Evolutionary conservation across 768 basidiomycete species (phyloP), one percentile per base, ranked within the genome.

Genomic region (Paxillus involutus): DNA sequence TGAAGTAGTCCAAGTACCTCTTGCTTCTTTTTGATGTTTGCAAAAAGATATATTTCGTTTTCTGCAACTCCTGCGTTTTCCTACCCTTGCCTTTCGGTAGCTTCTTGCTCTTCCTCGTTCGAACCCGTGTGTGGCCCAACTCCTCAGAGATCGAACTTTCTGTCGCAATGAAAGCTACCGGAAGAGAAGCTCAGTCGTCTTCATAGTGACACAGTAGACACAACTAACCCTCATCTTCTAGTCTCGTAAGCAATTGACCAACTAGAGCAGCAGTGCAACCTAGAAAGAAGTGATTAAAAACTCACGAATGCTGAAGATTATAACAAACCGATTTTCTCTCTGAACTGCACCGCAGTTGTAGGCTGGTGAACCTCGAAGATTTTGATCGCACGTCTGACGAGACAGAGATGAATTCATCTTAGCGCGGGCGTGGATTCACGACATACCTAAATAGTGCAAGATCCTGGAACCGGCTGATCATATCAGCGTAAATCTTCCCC

Each of bases 1-100:
- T 75, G 71, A 92, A 92, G 63, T 91, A 89, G 61, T 90, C 80
- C 35, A 70, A 62, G 65, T 89, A 91, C 50, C 70, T 75, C 42
- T 71, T 55, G 10, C 75, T 75, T 41, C 69, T 67, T 45, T 77
- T 73, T 36, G 77, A 76, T 10, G 75, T 66, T 37, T 65, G 70
- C 52, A 86, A 78, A 67, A 90, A 89, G 12, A 76, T 66, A 57
- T 84, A 90, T 64, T 73, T 76, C 19, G 77, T 63, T 61, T 82
- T 85, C 53, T 84, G 82, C 21, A 82, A 58, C 44, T 78, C 80
- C 59, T 76, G 75, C 12, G 63, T 62, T 60, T 74, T 69, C 70
- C 70, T 61, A 36, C 73, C 68, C 61, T 77, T 82, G 55, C 52
- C 67, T 74, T 73, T 74, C 75, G 75, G 44, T 51, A 60, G 59